Base-by-base conservation (phyloP, 805 yeast species). In the Pichia cephalocereana region DNA sequence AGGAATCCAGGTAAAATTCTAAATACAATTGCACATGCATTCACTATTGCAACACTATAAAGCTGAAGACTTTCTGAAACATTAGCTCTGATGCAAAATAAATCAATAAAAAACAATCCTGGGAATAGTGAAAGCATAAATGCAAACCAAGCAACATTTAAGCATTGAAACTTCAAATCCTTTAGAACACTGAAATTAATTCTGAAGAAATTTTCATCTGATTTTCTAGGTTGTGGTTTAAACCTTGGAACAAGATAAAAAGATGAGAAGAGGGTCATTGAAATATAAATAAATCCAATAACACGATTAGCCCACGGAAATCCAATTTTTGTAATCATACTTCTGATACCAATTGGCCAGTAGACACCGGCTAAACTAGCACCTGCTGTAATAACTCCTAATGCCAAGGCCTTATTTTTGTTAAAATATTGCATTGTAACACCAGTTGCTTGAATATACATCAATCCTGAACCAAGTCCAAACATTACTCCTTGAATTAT, bases 371-470 rank as follows among this genome's bases (percentile, higher is more conserved):
- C 80, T 17, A 66, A 61, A 26, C 78, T 76, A 14, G 77, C 68
- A 1, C 79, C 79, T 4, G 74, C 69, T 1, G 75, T 67, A 1
- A 75, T 70, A 2, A 76, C 45, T 6, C 77, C 76, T 8, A 66
- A 59, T 5, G 74, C 79, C 17, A 74, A 55, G 1, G 82, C 82
- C 55, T 88, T 72, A 49, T 65, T 77, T 56, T 74, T 78, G 47
- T 76, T 63, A 60, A 84, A 84, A 77, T 83, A 83, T 48, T 79
- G 85, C 1, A 85, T 86, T 26, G 82, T 57, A 11, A 82, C 66
- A 0, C 79, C 70, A 9, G 79, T 68, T 0, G 80, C 77, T 2
- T 88, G 87, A 4, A 78, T 69, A 46, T 79, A 75, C 54, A 79
- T 69, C 17, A 76, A 59, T 0, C 86, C 79, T 40, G 79, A 62